Base-by-base conservation (phyloP, 2,329 filamentous ascomycete genomes). In the Cladosporium oxysporum region DNA sequence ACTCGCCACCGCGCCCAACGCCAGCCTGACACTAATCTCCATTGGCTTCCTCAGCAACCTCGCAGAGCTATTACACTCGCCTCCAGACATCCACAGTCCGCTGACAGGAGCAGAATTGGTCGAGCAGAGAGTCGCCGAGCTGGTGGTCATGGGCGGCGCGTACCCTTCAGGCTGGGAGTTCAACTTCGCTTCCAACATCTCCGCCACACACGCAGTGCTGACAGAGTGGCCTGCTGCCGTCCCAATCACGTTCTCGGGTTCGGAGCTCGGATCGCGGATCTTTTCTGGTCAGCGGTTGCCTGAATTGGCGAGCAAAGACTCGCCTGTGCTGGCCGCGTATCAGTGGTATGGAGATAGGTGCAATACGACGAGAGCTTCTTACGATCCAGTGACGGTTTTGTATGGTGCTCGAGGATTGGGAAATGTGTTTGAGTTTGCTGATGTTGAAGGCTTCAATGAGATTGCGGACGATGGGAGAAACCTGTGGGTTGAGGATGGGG, bases 81-180 rank as follows among this genome's bases (percentile, higher is more conserved):
- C 77, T 0, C 71, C 77, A 0, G 83, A 85, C 67, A 44, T 50
- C 0, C 71, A 77, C 66, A 81, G 81, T 0, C 52, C 72, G 10
- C 75, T 83, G 12, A 67, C 71, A 10, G 83, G 83, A 0, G 72
- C 70, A 1, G 77, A 77, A 10, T 79, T 85, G 1, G 68, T 85
- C 26, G 67, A 74, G 1, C 63, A 68, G 11, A 85, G 85, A 68
- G 82, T 85, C 2, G 71, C 72, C 1, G 79, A 85, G 70, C 75
- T 85, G 1, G 81, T 85, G 1, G 70, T 85, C 6, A 85, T 85
- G 83, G 84, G 84, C 28, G 84, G 84, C 14, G 72, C 66, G 7
- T 86, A 84, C 64, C 82, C 83, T 0, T 77, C 76, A 0, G 83
- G 83, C 10, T 72, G 76, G 63, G 80, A 83, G 63, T 85, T 76